Conservation (phyloP, 305 asterid genomes). For the Galium porrigens region DNA sequence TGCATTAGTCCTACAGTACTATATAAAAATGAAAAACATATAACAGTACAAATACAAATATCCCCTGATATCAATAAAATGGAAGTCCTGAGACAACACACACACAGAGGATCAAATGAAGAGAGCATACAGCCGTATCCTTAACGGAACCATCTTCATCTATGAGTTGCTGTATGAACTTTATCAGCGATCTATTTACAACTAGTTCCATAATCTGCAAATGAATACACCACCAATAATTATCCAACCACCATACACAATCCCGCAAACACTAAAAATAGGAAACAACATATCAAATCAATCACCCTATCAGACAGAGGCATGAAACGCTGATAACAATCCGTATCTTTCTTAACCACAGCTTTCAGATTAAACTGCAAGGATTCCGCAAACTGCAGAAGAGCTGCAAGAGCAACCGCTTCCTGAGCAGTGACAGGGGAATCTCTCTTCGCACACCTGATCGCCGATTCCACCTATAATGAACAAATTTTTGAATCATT, state of each 20-base stretch:
- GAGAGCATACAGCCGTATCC: conserved; percentile 75
- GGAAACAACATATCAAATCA: conserved; percentile 17
- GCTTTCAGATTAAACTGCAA: conserved; percentile 63
- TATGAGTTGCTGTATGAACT: conserved; percentile 53
- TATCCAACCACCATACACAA: not conserved
- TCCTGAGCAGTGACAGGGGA: conserved; percentile 44
- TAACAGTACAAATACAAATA: not conserved
- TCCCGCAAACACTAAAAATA: not conserved
- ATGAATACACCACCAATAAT: conserved; percentile 8
- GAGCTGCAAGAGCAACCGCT: conserved; percentile 52
- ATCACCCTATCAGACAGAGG: conserved; percentile 76
- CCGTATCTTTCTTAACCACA: conserved; percentile 62
- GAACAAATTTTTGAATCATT: not conserved
- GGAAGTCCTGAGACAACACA: conserved; percentile 1
- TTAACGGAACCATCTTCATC: conserved; percentile 90
- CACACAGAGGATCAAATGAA: conserved; percentile 3
- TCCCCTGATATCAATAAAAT: not conserved
- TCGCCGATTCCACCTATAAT: conserved; percentile 49
- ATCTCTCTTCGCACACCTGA: conserved; percentile 48
- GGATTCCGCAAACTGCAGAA: conserved; percentile 49
- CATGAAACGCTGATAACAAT: conserved; percentile 62
- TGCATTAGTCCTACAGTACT: not conserved
- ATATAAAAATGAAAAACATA: not conserved
- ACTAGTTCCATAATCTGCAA: conserved; percentile 62
- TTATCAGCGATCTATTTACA: conserved; percentile 41